These are phyloP conservation scores for Pseudogymnoascus sp. DNA, from an alignment of 2,329 filamentous ascomycete genomes.

Conservation along the genomic window DNA sequence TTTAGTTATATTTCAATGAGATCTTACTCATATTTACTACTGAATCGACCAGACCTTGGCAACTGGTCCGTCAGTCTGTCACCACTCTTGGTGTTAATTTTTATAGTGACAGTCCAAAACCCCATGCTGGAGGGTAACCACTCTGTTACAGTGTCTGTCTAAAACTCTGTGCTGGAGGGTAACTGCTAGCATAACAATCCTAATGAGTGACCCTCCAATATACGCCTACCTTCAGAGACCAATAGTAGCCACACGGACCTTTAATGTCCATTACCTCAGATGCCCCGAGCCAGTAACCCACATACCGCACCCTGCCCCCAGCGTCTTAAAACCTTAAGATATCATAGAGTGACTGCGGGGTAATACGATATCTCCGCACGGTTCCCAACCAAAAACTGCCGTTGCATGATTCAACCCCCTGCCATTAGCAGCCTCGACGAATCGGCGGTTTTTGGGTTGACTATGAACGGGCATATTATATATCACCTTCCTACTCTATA, in stretches of 20 bases:
- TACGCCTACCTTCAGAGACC: background rate
- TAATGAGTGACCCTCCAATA: background rate
- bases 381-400: background rate
- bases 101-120: too few relatives aligned
- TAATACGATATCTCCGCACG: background rate
- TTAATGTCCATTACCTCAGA: background rate
- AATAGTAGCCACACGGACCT: background rate
- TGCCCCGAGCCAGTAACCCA: background rate
- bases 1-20: background rate
- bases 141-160: too few relatives aligned
- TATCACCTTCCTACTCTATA: background rate
- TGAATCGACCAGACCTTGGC: background rate
- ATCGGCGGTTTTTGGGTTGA: background rate
- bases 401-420: background rate
- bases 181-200: too few relatives aligned
- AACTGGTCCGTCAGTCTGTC: background rate
- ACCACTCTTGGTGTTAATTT: too few relatives aligned
- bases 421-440: background rate
- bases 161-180: too few relatives aligned
- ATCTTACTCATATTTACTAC: too few relatives aligned
- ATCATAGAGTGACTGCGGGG: background rate
- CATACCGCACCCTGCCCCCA: background rate
- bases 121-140: too few relatives aligned
- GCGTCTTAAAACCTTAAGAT: background rate
- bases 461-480: background rate